Percentiles rank a stretch among this genome's conserved stretches.
phyloP scores from a whole-genome alignment of 805 yeast genomes.

The Millerozyma acaciae region DNA sequence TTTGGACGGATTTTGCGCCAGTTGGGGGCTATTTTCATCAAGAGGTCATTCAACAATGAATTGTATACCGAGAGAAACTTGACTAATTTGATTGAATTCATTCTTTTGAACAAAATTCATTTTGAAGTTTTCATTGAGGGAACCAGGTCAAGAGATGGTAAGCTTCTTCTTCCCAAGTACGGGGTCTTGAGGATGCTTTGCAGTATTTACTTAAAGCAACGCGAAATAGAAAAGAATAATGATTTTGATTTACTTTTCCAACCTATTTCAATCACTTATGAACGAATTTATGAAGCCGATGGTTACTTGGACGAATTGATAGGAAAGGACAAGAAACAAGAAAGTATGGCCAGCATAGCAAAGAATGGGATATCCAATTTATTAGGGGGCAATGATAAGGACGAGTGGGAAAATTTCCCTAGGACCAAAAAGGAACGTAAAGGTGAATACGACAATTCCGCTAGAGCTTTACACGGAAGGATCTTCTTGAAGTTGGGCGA shows the following conservation, averaged over 20 bases:
- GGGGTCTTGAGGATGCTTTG: constrained; percentile 54
- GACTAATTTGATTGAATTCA: constrained; percentile 45
- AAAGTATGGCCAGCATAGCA: constrained; percentile 39
- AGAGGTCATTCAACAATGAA: constrained; percentile 44
- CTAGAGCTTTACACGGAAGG: constrained; percentile 29
- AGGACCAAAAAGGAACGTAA: constrained; percentile 3
- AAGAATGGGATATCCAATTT: constrained; percentile 32
- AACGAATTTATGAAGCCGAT: constrained; percentile 53
- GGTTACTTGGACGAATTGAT: constrained; percentile 53
- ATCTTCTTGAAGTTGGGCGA: constrained; percentile 35
- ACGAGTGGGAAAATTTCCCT: constrained; percentile 1
- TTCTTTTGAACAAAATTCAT: constrained; percentile 45
- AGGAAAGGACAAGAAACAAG: constrained; percentile 55
- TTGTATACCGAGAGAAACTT: constrained; percentile 44
- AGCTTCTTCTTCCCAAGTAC: constrained; percentile 56
- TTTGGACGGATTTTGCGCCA: constrained; percentile 48
- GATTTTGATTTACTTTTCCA: constrained; percentile 37
- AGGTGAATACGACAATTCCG: constrained; percentile 29
- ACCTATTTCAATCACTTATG: constrained; percentile 59
- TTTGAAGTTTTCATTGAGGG: constrained; percentile 65
- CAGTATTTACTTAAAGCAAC: constrained; percentile 43
- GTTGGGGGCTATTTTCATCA: constrained; percentile 56
- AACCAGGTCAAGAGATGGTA: constrained; percentile 65
- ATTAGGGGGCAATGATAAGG: constrained; percentile 8
- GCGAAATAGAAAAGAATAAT: constrained; percentile 13